These are phyloP conservation scores for Erodium texanum DNA, from an alignment of 441 rosid species.

Conservation along the genomic window DNA sequence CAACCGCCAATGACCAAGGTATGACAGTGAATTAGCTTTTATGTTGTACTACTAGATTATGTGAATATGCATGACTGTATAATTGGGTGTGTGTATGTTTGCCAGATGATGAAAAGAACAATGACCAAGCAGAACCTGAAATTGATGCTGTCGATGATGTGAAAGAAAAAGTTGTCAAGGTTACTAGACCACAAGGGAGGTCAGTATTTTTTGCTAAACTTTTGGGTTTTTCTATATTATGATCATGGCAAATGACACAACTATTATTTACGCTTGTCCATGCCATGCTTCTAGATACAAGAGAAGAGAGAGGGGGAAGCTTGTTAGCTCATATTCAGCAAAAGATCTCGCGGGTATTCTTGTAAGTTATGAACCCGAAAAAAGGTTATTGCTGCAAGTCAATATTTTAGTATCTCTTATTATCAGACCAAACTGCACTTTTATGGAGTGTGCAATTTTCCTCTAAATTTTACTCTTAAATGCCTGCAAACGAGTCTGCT, in stretches of 20 bases:
- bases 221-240: neutral
- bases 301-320: conserved; percentile 85
- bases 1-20: conserved; percentile 48
- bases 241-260: neutral
- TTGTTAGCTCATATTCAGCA: conserved; percentile 64
- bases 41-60: neutral
- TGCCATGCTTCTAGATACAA: conserved; percentile 39
- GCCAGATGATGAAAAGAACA: conserved; percentile 34
- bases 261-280: neutral
- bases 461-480: neutral
- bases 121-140: conserved; percentile 30
- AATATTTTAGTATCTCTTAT: neutral
- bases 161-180: conserved; percentile 40
- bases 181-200: conserved; percentile 92
- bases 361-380: conserved; percentile 34
- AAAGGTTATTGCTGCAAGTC: neutral
- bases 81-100: neutral
- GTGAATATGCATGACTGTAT: neutral
- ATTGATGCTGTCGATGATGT: conserved; percentile 26
- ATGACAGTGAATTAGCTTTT: neutral
- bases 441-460: no score
- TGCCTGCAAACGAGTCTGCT: neutral
- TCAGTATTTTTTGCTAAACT: conserved; percentile 19
- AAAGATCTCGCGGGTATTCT: conserved; percentile 93
- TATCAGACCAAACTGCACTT: no score